These are phyloP conservation scores for Chytridiales sp. DNA, from an alignment of 371 early-diverging fungal genomes.

Conservation along the genomic window DNA sequence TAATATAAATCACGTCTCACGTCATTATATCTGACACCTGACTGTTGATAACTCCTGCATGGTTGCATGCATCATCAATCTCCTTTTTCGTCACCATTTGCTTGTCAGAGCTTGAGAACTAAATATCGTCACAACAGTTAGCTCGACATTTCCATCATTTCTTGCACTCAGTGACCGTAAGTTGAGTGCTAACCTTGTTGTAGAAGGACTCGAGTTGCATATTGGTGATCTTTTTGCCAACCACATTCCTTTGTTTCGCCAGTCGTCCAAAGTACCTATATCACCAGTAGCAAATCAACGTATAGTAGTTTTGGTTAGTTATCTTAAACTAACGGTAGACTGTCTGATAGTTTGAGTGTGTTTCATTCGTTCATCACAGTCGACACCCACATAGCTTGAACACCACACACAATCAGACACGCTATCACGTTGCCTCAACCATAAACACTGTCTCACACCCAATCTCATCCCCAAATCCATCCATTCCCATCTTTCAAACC, in stretches of 20 bases:
- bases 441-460: background rate
- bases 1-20: slow-evolving; percentile 13
- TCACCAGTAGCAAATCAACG: background rate
- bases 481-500: background rate
- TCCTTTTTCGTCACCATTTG: slow-evolving; percentile 32
- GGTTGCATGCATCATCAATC: slow-evolving; percentile 40
- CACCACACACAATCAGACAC: background rate
- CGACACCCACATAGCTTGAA: background rate
- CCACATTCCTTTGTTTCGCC: slow-evolving; percentile 33
- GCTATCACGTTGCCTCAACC: slow-evolving; percentile 3
- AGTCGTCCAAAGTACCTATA: slow-evolving; percentile 43
- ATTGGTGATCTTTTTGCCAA: slow-evolving; percentile 34
- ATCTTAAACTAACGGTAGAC: no score
- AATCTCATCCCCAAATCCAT: background rate
- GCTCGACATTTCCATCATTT: background rate
- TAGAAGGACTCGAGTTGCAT: slow-evolving; percentile 50
- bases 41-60: slow-evolving; percentile 21
- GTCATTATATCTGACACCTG: slow-evolving; percentile 39
- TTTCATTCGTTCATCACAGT: no score
- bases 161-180: no score
- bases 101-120: slow-evolving; percentile 25
- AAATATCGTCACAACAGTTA: background rate
- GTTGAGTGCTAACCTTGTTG: slow-evolving; percentile 33
- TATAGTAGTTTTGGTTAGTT: no score
- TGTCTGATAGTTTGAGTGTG: no score